phyloP scores from a whole-genome alignment of 192 early-diverging fungal genomes.

The Dissophora globulifera region DNA sequence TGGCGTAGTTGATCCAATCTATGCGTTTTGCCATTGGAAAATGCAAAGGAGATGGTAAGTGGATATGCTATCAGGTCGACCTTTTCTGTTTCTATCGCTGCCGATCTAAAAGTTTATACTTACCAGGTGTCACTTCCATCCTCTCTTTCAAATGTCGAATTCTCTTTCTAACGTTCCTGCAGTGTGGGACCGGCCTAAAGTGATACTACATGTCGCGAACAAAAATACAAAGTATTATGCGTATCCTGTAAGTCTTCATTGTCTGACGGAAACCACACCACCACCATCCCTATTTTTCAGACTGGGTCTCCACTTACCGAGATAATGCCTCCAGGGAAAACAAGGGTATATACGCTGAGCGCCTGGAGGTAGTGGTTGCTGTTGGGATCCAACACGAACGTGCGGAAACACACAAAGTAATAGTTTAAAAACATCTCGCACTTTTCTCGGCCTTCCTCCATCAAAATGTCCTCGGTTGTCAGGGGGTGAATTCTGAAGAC shows the following conservation, averaged over 20 bases:
- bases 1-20: constrained; percentile 70
- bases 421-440: constrained; percentile 91
- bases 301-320: constrained; percentile 44
- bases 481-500: constrained; percentile 90
- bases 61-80: background rate
- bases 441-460: constrained; percentile 87
- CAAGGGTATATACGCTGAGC: constrained; percentile 59
- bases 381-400: constrained; percentile 56
- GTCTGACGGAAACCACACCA: no score
- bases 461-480: constrained; percentile 89
- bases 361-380: constrained; percentile 52
- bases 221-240: no score
- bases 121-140: constrained; percentile 71
- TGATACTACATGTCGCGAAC: constrained; percentile 71
- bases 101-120: background rate
- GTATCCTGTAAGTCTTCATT: background rate
- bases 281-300: no score
- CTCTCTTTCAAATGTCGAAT: constrained; percentile 77
- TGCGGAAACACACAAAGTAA: constrained; percentile 86
- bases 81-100: background rate
- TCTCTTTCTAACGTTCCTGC: constrained; percentile 73
- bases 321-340: constrained; percentile 61
- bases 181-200: constrained; percentile 65
- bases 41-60: no score
- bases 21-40: background rate